phyloP scores from a whole-genome alignment of 2,329 filamentous ascomycete species.

The Talaromyces piceae region DNA sequence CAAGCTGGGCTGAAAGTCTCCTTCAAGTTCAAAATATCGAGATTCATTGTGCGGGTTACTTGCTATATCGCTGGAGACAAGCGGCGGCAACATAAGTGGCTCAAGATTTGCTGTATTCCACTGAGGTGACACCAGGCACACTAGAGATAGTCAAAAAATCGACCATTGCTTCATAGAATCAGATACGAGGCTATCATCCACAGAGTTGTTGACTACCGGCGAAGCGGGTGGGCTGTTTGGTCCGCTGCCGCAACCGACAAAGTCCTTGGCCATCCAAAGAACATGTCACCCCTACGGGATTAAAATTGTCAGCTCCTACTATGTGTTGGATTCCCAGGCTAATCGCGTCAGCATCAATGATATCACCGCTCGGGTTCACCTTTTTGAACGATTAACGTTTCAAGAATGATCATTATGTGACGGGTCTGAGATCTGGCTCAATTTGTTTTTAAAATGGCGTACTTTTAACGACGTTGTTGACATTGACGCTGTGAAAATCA shows the following conservation, averaged over 20 bases:
- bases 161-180: neutral
- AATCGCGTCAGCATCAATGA: neutral
- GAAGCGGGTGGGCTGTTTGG: neutral
- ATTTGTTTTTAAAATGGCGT: neutral
- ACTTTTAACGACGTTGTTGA: neutral
- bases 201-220: neutral
- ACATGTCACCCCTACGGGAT: neutral
- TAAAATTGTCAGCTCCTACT: neutral
- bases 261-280: neutral
- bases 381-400: neutral
- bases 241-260: neutral
- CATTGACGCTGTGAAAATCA: neutral
- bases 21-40: too few relatives aligned
- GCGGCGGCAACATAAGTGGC: slow-evolving; percentile 1
- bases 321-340: neutral
- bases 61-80: neutral
- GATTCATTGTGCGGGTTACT: neutral
- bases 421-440: neutral
- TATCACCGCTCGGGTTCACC: slow-evolving; percentile 1
- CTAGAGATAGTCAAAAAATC: neutral
- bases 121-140: neutral
- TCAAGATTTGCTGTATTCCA: neutral
- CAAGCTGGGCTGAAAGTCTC: too few relatives aligned
- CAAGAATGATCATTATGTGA: neutral
- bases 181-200: neutral